A percentile compares a stretch with the other conserved stretches of the same genome.
These are phyloP conservation scores for Blastobotrys ciferrii DNA, from an alignment of 1,139 yeast genomes.

Conservation along the genomic window DNA sequence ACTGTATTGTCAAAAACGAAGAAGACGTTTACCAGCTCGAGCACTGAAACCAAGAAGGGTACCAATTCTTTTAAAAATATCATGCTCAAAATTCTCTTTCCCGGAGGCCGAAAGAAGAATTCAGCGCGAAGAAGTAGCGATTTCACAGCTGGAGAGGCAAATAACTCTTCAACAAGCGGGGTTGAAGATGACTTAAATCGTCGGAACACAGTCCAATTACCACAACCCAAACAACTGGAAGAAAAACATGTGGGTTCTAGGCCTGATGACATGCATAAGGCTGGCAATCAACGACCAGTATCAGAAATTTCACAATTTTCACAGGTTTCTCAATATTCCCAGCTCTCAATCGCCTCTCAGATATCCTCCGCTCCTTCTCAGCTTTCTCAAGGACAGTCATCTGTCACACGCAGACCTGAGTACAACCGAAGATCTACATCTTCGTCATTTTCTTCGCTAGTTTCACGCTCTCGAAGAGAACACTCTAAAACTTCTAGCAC, in stretches of 20 bases:
- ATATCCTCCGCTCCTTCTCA: conserved; percentile 29
- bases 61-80: conserved; percentile 20
- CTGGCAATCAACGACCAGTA: conserved; percentile 50
- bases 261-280: conserved; percentile 5
- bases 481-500: conserved; percentile 36
- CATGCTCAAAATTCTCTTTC: conserved; percentile 21
- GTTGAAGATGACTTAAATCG: not conserved
- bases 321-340: conserved; percentile 54
- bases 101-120: not conserved
- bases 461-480: conserved; percentile 25
- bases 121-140: not conserved
- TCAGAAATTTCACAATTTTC: conserved; percentile 67
- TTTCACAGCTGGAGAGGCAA: not conserved
- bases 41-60: conserved; percentile 12
- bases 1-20: conserved; percentile 16
- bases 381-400: conserved; percentile 21
- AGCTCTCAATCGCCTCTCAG: conserved; percentile 38
- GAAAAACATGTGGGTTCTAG: not conserved
- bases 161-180: conserved; percentile 5
- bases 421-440: conserved; percentile 34
- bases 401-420: conserved; percentile 24
- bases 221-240: not conserved
- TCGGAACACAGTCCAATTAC: not conserved
- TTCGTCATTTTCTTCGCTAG: conserved; percentile 35
- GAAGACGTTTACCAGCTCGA: conserved; percentile 7